Evolutionary conservation across 495 filamentous ascomycete genomes (phyloP), one percentile per base, ranked within the genome.

Genomic region (Penicillium robsamsonii): DNA sequence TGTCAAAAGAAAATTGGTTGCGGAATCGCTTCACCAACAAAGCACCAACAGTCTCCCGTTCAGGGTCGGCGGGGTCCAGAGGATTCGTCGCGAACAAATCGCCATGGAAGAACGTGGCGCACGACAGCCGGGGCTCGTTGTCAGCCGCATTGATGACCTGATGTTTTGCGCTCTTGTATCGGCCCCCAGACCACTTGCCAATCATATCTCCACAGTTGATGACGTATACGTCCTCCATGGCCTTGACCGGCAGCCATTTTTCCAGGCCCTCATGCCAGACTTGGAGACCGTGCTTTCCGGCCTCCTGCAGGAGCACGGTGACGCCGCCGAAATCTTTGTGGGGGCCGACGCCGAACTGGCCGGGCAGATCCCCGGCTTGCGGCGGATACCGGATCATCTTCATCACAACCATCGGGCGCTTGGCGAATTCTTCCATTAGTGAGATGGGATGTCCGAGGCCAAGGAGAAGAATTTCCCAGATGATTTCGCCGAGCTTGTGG

Each of bases 171-270:
- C 72, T 76, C 44, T 65, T 66, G 55, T 76, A 79, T 38, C 52
- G 25, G 0, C 70, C 70, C 18, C 60, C 60, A 4, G 75, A 67
- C 68, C 69, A 76, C 43, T 57, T 57, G 18, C 68, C 44, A 13
- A 78, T 55, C 64, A 76, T 64, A 49, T 80, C 74, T 4, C 77
- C 76, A 25, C 70, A 66, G 50, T 80, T 80, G 58, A 80, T 69
- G 6, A 80, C 70, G 48, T 70, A 75, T n/a, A 63, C 61, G 44
- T 71, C 63, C 53, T 75, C 69, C 22, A 67, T 44, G 1, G 72
- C 66, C 2, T 65, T 67, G 74, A 74, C 15, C 51, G 53, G 22
- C 6, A 78, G 57, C 75, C 76, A 80, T 11, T 62, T 65, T 47
- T 69, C 56, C 6, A 48, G 68, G n/a, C 51, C 55, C 22, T 64